These are phyloP conservation scores for Hyphodiscus hymeniophilus DNA, from an alignment of 495 filamentous ascomycete genomes.

Conservation along the genomic window DNA sequence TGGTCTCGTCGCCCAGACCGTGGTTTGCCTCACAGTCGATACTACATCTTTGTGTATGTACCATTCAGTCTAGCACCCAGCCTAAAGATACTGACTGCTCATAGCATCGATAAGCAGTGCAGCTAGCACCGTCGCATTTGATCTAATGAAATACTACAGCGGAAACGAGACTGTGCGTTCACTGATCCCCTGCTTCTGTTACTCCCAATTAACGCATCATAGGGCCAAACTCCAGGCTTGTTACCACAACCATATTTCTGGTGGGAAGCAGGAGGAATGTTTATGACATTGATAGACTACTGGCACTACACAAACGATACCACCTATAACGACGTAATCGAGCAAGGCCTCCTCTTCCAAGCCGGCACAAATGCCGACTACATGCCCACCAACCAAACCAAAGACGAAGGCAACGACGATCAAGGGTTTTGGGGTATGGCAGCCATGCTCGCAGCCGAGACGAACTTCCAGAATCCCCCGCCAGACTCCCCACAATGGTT, in stretches of 20 bases:
- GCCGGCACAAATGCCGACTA: conserved; percentile 49
- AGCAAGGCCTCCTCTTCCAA: conserved; percentile 49
- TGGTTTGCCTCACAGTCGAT: conserved; percentile 16
- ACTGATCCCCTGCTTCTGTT: not conserved
- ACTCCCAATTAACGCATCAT: not conserved
- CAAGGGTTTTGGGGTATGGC: conserved; percentile 62
- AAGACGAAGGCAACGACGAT: conserved; percentile 59
- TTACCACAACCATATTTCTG: conserved; percentile 50
- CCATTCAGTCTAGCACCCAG: not conserved
- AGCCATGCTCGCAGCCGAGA: conserved; percentile 59
- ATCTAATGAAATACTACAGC: conserved; percentile 59
- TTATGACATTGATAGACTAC: conserved; percentile 61
- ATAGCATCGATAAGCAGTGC: conserved; percentile 53
- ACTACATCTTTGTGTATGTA: conserved; percentile 16
- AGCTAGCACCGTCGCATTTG: conserved; percentile 52
- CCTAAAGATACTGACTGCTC: not conserved
- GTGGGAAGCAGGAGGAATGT: conserved; percentile 77
- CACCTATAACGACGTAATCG: conserved; percentile 49
- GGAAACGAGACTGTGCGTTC: conserved; percentile 47
- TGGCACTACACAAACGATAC: conserved; percentile 57
- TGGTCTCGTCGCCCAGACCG: conserved; percentile 7
- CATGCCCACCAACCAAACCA: conserved; percentile 55
- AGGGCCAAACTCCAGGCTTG: conserved; percentile 40
- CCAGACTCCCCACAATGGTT: conserved; percentile 60
- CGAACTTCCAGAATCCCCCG: conserved; percentile 52